phyloP scores from a whole-genome alignment of 441 rosid species.

The Breynia disticha region DNA sequence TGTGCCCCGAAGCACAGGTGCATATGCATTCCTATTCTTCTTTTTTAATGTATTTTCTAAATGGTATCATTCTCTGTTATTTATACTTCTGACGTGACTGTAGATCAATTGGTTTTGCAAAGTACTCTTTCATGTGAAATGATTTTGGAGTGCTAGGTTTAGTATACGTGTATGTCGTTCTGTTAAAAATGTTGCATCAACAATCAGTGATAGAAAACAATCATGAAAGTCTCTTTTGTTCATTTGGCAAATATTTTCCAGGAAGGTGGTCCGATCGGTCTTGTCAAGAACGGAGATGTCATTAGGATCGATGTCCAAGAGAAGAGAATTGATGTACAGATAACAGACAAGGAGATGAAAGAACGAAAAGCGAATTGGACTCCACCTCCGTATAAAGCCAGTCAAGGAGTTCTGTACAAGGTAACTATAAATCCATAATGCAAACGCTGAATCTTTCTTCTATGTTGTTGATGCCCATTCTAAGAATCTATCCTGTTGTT shows the following conservation, averaged over 20 bases:
- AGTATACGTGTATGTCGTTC: too few relatives aligned
- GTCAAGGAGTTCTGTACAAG: slow-evolving; percentile 64
- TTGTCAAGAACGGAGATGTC: slow-evolving; percentile 62
- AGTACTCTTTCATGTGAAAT: too few relatives aligned
- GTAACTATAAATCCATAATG: slow-evolving; percentile 23
- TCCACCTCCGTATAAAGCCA: slow-evolving; percentile 59
- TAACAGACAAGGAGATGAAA: slow-evolving; percentile 51
- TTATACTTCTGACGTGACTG: too few relatives aligned
- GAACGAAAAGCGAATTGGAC: slow-evolving; percentile 64
- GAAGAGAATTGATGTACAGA: slow-evolving; percentile 59
- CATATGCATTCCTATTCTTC: slow-evolving; percentile 6
- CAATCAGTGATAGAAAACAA: too few relatives aligned
- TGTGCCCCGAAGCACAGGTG: slow-evolving; percentile 99
- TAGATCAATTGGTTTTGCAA: too few relatives aligned
- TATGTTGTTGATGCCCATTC: too few relatives aligned
- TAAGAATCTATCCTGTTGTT: too few relatives aligned
- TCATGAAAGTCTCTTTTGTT: background rate
- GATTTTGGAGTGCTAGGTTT: too few relatives aligned
- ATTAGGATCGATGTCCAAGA: slow-evolving; percentile 61
- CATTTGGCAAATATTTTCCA: slow-evolving; percentile 13
- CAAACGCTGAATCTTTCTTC: too few relatives aligned
- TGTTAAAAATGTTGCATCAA: too few relatives aligned
- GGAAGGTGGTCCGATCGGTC: slow-evolving; percentile 97
- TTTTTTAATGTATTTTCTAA: too few relatives aligned
- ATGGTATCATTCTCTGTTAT: too few relatives aligned